Conservation (phyloP, 2,329 filamentous ascomycete species). For the Chaetomium strumarium region DNA sequence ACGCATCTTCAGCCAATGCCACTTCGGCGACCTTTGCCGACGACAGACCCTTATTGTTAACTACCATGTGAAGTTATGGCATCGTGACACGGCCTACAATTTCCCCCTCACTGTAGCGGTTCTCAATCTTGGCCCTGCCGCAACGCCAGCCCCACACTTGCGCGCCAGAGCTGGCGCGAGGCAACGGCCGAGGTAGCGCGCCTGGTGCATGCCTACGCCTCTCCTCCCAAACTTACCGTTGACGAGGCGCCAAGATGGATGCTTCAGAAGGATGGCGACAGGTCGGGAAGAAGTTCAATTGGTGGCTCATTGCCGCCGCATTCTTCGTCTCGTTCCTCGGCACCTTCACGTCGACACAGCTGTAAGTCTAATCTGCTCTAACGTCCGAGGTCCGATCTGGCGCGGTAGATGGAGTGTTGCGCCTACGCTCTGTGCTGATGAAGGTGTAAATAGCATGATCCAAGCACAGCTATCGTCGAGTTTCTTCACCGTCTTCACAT, state of each 20-base stretch:
- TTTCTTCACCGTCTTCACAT: constrained; percentile 4
- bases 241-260: constrained; percentile 4
- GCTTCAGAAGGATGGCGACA: constrained; percentile 1
- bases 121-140: not conserved
- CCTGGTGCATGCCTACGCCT: not conserved
- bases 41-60: not conserved
- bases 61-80: not conserved
- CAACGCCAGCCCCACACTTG: not conserved
- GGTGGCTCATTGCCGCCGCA: constrained; percentile 3
- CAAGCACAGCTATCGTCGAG: constrained; percentile 5
- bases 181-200: not conserved
- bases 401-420: not conserved
- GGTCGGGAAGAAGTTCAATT: constrained; percentile 1
- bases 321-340: constrained; percentile 8
- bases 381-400: not conserved
- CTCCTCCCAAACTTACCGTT: not conserved
- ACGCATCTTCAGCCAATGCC: not conserved
- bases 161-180: not conserved
- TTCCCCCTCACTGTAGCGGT: not conserved
- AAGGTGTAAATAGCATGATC: constrained; percentile 1
- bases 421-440: not conserved
- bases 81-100: not conserved
- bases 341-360: constrained; percentile 5
- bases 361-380: not conserved
- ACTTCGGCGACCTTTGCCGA: not conserved